phyloP scores from a whole-genome alignment of 2,329 filamentous ascomycete species.

The Aspergillus chevalieri region DNA sequence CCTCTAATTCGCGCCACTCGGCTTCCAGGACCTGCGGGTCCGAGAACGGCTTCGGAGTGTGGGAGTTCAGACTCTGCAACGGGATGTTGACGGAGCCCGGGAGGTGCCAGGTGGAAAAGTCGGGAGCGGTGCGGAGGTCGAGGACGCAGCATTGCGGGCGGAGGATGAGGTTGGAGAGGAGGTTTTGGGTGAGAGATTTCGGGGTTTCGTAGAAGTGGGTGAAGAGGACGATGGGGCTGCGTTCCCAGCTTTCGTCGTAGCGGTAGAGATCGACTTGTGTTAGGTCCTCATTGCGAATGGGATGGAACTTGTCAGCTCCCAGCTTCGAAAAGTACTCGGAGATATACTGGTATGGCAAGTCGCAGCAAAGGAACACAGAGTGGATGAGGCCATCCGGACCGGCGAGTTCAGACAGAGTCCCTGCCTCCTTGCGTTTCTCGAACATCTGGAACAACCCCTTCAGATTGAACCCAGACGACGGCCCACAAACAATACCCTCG shows the following conservation, averaged over 20 bases:
- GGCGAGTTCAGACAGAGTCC: constrained; percentile 40
- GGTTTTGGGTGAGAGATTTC: constrained; percentile 12
- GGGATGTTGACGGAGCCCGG: constrained; percentile 44
- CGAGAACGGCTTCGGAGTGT: constrained; percentile 42
- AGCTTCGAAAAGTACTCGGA: constrained; percentile 56
- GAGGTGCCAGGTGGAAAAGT: constrained; percentile 41
- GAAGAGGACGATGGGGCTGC: constrained; percentile 35
- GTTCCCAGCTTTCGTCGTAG: constrained; percentile 53
- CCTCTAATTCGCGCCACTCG: constrained; percentile 46
- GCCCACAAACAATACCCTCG: constrained; percentile 54
- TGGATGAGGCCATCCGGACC: constrained; percentile 43
- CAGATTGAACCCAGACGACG: constrained; percentile 56
- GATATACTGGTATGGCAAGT: constrained; percentile 59
- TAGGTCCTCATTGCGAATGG: constrained; percentile 45
- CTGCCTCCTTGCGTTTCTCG: constrained; percentile 43
- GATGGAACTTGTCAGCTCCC: constrained; percentile 43
- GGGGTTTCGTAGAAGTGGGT: constrained; percentile 31
- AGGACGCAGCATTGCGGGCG: constrained; percentile 33
- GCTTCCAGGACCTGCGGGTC: constrained; percentile 38
- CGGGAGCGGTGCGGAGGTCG: constrained; percentile 39
- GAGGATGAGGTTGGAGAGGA: constrained; percentile 18
- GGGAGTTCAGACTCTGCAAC: constrained; percentile 29
- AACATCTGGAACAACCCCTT: constrained; percentile 48
- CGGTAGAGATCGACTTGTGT: constrained; percentile 48
- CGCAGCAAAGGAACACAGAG: constrained; percentile 58